phyloP scores from a whole-genome alignment of 2,329 filamentous ascomycete species.

The Sporothrix pseudoabietina region DNA sequence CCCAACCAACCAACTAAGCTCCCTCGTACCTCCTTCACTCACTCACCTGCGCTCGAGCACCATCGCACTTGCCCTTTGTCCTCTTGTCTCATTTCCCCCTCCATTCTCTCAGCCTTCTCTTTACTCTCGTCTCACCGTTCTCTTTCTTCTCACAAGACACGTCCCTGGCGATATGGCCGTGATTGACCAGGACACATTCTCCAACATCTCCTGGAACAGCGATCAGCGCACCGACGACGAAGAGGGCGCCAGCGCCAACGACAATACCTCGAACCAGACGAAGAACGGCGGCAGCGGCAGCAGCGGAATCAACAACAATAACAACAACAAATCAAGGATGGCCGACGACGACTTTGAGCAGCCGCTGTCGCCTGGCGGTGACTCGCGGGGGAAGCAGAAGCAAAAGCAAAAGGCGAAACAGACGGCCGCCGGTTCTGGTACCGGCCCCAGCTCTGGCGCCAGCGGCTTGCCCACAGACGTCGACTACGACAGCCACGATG shows the following conservation, averaged over 20 bases:
- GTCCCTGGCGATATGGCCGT: conserved; percentile 45
- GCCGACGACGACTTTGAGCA: conserved; percentile 29
- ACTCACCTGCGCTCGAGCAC: conserved; percentile 5
- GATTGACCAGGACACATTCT: conserved; percentile 70
- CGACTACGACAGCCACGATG: conserved; percentile 54
- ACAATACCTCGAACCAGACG: conserved; percentile 42
- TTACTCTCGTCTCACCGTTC: conserved; percentile 14
- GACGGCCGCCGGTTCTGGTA: conserved; percentile 43
- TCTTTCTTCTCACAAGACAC: neutral
- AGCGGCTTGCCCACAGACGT: conserved; percentile 54
- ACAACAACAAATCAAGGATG: conserved; percentile 21
- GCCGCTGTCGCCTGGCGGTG: conserved; percentile 27
- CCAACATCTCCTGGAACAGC: conserved; percentile 76
- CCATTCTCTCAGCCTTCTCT: neutral
- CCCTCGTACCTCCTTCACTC: neutral
- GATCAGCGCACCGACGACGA: conserved; percentile 52
- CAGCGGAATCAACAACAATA: conserved; percentile 50
- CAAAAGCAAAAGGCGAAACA: conserved; percentile 42
- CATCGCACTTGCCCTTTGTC: neutral
- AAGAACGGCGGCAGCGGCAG: conserved; percentile 42
- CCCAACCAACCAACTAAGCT: conserved; percentile 5
- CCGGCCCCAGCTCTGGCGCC: conserved; percentile 50
- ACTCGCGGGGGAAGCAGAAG: conserved; percentile 21
- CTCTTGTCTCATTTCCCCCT: conserved; percentile 18
- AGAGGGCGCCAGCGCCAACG: conserved; percentile 41